Evolutionary conservation across 495 filamentous ascomycete species (phyloP).

Genomic region (Oleoguttula mirabilis): DNA sequence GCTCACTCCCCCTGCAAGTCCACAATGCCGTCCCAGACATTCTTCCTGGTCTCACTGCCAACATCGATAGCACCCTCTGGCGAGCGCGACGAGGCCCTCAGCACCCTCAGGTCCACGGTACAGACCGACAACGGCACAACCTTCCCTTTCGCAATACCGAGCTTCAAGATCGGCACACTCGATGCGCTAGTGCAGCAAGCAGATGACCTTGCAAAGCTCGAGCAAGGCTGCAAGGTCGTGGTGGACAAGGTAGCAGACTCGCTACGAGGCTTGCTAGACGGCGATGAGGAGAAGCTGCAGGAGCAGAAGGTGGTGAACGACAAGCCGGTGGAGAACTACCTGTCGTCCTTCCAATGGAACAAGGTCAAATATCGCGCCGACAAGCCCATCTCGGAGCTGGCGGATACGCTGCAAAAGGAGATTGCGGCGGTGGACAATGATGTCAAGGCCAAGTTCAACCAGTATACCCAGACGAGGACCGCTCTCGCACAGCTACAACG

Average conservation of each 20-base stretch:
- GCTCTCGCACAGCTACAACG: conserved; percentile 67
- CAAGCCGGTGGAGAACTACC: conserved; percentile 87
- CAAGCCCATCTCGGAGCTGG: conserved; percentile 70
- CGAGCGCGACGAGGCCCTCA: conserved; percentile 68
- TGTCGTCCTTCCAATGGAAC: conserved; percentile 85
- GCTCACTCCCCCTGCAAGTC: no score
- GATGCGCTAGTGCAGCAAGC: conserved; percentile 95
- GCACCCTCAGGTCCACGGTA: conserved; percentile 57
- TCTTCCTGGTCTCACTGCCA: conserved; percentile 59
- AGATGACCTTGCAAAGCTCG: conserved; percentile 85
- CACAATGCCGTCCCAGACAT: conserved; percentile 40
- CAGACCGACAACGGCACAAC: conserved; percentile 63
- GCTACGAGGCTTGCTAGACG: conserved; percentile 63
- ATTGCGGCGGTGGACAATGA: conserved; percentile 62
- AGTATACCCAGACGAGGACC: conserved; percentile 84
- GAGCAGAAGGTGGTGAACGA: conserved; percentile 93
- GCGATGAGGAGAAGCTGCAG: conserved; percentile 67
- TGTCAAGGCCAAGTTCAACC: conserved; percentile 80
- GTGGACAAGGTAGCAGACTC: conserved; percentile 83
- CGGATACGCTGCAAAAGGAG: conserved; percentile 67
- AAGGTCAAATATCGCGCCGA: conserved; percentile 93
- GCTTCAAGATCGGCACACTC: conserved; percentile 94
- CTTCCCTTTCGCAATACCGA: conserved; percentile 68
- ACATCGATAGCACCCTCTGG: conserved; percentile 58
- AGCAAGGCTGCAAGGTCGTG: conserved; percentile 62